phyloP scores from a whole-genome alignment of 768 basidiomycete species.

The Lactarius pseudohatsudake region DNA sequence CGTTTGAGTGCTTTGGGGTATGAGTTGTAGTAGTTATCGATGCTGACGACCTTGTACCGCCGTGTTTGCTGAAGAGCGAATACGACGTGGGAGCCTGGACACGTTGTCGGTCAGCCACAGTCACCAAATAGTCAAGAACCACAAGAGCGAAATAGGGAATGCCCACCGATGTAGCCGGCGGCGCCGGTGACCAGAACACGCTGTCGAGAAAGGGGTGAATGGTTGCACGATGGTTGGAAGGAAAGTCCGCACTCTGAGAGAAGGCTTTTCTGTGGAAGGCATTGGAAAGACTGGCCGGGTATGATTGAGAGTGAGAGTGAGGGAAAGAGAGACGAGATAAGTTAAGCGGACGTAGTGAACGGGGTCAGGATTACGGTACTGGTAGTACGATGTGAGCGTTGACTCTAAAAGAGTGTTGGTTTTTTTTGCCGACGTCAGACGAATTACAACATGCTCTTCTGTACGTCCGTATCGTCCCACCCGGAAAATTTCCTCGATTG shows the following conservation, averaged over 20 bases:
- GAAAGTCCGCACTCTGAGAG: conserved; percentile 19
- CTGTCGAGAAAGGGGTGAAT: conserved; percentile 36
- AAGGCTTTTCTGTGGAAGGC: conserved; percentile 21
- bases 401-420: background rate
- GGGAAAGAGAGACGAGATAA: conserved; percentile 15
- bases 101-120: conserved; percentile 19
- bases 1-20: conserved; percentile 70
- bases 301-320: conserved; percentile 15
- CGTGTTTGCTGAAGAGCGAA: conserved; percentile 82
- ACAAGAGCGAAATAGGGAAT: conserved; percentile 6
- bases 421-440: conserved; percentile 8
- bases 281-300: conserved; percentile 11
- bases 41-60: conserved; percentile 86
- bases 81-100: conserved; percentile 88
- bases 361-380: conserved; percentile 12
- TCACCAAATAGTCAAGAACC: conserved; percentile 22
- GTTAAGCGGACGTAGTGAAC: conserved; percentile 15
- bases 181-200: conserved; percentile 74
- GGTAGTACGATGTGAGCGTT: conserved; percentile 13
- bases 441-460: conserved; percentile 17
- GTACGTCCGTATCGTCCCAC: background rate
- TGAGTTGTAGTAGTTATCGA: conserved; percentile 97
- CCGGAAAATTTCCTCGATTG: conserved; percentile 8
- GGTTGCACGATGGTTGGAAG: conserved; percentile 19
- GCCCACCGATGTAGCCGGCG: conserved; percentile 84